Percentiles rank a stretch among this genome's conserved stretches.
Conservation (phyloP, 306 rosid genomes). For the Quercus cerris region DNA sequence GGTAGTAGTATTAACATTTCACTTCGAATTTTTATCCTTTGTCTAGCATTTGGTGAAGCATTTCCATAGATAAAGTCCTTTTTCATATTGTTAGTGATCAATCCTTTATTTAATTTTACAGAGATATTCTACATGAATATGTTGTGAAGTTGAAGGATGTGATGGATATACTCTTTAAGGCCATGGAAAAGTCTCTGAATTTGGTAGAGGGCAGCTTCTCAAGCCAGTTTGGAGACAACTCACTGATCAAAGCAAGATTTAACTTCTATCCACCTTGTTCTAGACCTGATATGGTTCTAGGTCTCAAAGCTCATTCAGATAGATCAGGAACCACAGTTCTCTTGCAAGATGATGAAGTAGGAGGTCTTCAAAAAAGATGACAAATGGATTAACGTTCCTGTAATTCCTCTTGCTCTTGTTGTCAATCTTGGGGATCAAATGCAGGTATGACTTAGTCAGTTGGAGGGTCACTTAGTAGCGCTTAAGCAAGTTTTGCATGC, state of each 20-base stretch:
- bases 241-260: slow-evolving; percentile 30
- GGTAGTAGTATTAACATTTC: too few species aligned
- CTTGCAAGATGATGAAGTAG: slow-evolving; percentile 52
- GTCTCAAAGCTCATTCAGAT: slow-evolving; percentile 62
- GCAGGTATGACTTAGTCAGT: slow-evolving; percentile 37
- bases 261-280: slow-evolving; percentile 60
- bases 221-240: slow-evolving; percentile 45
- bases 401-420: slow-evolving; percentile 48
- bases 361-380: slow-evolving; percentile 58
- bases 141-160: slow-evolving; percentile 26
- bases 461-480: too few species aligned
- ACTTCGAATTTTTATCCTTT: too few species aligned
- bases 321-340: slow-evolving; percentile 53
- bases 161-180: slow-evolving; percentile 38
- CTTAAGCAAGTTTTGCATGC: too few species aligned
- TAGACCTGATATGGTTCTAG: slow-evolving; percentile 64
- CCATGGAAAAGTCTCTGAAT: slow-evolving; percentile 50
- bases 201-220: slow-evolving; percentile 45
- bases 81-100: too few species aligned
- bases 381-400: slow-evolving; percentile 51
- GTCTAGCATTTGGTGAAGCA: neutral
- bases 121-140: slow-evolving; percentile 35
- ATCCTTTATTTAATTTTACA: slow-evolving; percentile 4
- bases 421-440: slow-evolving; percentile 69
- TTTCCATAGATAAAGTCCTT: neutral